phyloP scores from a whole-genome alignment of 2,329 filamentous ascomycete genomes.

The Fusarium domesticum region DNA sequence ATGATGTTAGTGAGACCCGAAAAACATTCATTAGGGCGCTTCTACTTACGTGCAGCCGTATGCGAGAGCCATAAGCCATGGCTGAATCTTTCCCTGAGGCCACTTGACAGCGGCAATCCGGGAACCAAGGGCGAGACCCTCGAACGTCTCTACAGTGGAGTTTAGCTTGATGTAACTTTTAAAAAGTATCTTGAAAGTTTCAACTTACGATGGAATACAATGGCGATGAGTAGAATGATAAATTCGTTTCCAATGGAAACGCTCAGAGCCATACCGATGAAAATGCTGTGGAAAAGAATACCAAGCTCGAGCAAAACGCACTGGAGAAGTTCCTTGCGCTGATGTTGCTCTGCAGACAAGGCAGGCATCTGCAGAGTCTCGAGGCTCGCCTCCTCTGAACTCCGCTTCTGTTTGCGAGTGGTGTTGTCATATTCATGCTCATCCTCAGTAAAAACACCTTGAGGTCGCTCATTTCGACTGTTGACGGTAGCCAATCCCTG shows the following conservation, averaged over 20 bases:
- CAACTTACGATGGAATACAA: constrained; percentile 64
- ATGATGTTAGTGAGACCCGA: constrained; percentile 8
- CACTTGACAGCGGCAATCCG: constrained; percentile 58
- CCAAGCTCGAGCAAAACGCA: constrained; percentile 76
- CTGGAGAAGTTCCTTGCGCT: constrained; percentile 67
- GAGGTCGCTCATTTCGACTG: constrained; percentile 17
- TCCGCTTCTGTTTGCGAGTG: constrained; percentile 16
- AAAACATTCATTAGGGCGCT: no score
- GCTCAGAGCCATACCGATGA: constrained; percentile 80
- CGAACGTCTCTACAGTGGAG: constrained; percentile 40
- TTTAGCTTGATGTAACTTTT: background rate
- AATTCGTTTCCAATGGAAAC: constrained; percentile 75
- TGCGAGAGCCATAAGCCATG: constrained; percentile 56
- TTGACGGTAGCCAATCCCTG: constrained; percentile 33
- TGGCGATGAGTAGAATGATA: constrained; percentile 74
- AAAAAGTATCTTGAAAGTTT: accelerated
- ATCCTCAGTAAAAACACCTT: constrained; percentile 14
- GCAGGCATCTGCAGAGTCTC: constrained; percentile 22
- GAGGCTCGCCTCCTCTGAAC: constrained; percentile 23
- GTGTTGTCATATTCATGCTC: constrained; percentile 13
- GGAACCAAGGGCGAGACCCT: constrained; percentile 61
- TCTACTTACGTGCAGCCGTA: constrained; percentile 52
- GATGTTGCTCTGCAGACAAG: constrained; percentile 51
- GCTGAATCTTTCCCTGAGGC: constrained; percentile 41
- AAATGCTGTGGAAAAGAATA: constrained; percentile 62